Conservation (phyloP, 139 green algal genomes). For the Chlorella sp. region DNA sequence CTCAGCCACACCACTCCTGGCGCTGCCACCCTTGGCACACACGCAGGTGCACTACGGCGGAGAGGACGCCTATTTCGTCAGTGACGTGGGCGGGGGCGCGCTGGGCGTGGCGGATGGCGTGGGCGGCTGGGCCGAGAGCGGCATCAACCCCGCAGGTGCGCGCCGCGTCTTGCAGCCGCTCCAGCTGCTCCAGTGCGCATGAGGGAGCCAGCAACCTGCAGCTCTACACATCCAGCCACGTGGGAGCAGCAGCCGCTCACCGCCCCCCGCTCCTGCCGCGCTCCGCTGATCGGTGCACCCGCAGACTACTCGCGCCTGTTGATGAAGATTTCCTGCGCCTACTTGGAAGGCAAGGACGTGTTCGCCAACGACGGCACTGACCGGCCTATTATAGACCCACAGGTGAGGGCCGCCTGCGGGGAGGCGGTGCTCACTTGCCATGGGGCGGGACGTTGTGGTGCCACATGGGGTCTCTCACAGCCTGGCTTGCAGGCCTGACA, state of each 20-base stretch:
- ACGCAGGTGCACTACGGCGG: conserved; percentile 56
- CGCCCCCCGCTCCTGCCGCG: not conserved
- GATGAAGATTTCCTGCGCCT: conserved; percentile 57
- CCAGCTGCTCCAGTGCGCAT: not conserved
- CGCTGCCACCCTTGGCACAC: not conserved
- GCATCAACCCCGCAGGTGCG: conserved; percentile 72
- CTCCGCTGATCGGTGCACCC: not conserved
- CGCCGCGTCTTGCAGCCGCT: not conserved
- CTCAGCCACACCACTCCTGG: not conserved
- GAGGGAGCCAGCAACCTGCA: not conserved
- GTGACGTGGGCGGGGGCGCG: conserved; percentile 33
- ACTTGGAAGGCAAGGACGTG: conserved; percentile 48
- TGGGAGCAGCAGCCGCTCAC: not conserved
- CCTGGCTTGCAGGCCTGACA: too few relatives aligned
- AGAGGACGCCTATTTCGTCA: conserved; percentile 83
- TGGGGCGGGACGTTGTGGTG: not conserved
- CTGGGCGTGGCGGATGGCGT: conserved; percentile 87
- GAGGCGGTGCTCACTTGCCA: not conserved
- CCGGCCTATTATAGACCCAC: not conserved
- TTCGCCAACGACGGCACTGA: conserved; percentile 11
- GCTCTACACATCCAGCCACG: not conserved
- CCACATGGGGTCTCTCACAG: not conserved
- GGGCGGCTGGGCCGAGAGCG: conserved; percentile 74
- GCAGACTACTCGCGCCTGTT: conserved; percentile 71
- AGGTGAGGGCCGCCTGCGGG: conserved; percentile 15